Base-by-base conservation (phyloP, 352 stramenopile genomes). In the Globisporangium irregulare region DNA sequence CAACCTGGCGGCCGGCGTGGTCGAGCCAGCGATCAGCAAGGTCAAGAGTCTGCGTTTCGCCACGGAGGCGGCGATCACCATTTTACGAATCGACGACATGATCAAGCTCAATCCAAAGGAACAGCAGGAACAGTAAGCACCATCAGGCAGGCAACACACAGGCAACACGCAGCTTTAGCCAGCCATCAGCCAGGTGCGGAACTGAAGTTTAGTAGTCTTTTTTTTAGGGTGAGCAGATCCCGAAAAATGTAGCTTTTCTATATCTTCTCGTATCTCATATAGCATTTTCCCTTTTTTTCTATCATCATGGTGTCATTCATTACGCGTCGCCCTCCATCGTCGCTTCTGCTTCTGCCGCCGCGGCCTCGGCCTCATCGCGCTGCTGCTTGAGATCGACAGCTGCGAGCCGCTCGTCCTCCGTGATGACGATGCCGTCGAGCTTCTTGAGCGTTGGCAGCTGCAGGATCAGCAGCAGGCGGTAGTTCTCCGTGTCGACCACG, bases 11-110 rank as follows among this genome's bases (percentile, higher is more conserved):
- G 95, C 92, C 24, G 97, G 97, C 66, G 97, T 99, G n/a, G 90
- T 99, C 18, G 98, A 99, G 86, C 98, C 98, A 22, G 97, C 98
- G 64, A 99, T 99, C 72, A 99, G 94, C 73, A 99, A 99, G 88
- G 98, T 99, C 81, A 99, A 99, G 84, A 98, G 90, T 76, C 82
- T 99, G 69, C 89, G 98, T 72, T 99, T 99, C 87, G 98, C 98
- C 22, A 99, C 97, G 5, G 98, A 99, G 72, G 97, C 98, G 41
- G 97, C 97, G 55, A 99, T 99, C 82, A 99, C 98, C 41, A 99
- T 99, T 87, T 77, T 99, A 66, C 92, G 98, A 79, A 99, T 99
- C 80, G 98, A 99, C 86, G 97, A 99, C 84, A 93, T 98, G 78
- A 99, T 99, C 76, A 98, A 97, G 73, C 84, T 99, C 62, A 97